Evolutionary conservation across 768 basidiomycete genomes (phyloP), one percentile per base, ranked within the genome.

Genomic region (Inosperma sp.): DNA sequence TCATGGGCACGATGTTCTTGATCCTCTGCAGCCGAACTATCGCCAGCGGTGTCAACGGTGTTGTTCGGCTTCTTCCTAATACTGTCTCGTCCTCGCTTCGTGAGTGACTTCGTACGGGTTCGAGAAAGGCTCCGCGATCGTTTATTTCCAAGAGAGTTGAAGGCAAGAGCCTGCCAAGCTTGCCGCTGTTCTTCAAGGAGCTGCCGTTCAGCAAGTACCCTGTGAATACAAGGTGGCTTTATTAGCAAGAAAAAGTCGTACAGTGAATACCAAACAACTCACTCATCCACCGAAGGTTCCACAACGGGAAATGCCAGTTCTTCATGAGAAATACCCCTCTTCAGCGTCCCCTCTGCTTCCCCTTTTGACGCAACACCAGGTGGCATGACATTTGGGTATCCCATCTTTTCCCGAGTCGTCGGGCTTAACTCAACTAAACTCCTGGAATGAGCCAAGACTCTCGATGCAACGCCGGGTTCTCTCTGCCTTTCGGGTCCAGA

Each of bases 161-260:
- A 67, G 0, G 88, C 88, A 54, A 84, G 78, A 3, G 65, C 61
- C 57, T 84, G 79, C 88, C 88, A 90, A 56, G 72, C 68, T 43
- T 76, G 74, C 13, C 88, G 81, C 53, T 89, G 78, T 43, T 70
- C 72, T n/a, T 81, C 75, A 9, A 89, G 72, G 39, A 69, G 69
- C 47, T 79, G 70, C 9, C 82, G 78, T 54, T 88, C 84, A 53
- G 80, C 78, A 8, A 90, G 68, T 19, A 88, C 86, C 58, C 87
- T 89, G 53, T 8, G 40, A 42, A 27, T 48, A 48, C 46, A 47
- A 48, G n/a, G 39, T 44, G 8, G 47, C 45, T 27, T 4, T 52
- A 27, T 19, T 23, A 16, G 33, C 8, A 39, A 47, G 33, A 46
- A 12, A 27, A 26, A 51, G 30, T 35, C 39, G 44, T 27, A 52